These are phyloP conservation scores for Capronia coronata DNA, from an alignment of 2,329 filamentous ascomycete genomes.

Conservation along the genomic window DNA sequence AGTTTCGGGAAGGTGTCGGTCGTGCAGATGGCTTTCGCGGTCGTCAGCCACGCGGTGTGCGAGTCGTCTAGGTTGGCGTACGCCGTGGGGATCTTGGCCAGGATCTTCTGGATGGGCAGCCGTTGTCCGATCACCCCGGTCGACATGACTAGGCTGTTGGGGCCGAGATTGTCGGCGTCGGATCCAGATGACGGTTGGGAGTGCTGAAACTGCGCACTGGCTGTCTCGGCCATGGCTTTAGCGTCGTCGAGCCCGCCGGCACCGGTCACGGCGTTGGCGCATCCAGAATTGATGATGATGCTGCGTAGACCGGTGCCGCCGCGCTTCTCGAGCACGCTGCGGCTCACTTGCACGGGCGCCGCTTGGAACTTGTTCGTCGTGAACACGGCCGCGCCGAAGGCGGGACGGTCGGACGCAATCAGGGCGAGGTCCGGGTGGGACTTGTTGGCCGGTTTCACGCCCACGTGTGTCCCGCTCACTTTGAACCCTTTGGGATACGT, in stretches of 20 bases:
- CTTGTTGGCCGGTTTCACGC: slow-evolving; percentile 89
- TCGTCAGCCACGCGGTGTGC: slow-evolving; percentile 79
- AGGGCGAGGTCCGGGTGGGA: slow-evolving; percentile 86
- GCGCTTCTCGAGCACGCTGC: slow-evolving; percentile 61
- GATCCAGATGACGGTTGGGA: slow-evolving; percentile 27
- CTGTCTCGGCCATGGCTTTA: slow-evolving; percentile 68
- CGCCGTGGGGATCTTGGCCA: slow-evolving; percentile 71
- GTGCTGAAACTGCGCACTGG: slow-evolving; percentile 58
- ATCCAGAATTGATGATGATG: slow-evolving; percentile 90
- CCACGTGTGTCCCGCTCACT: slow-evolving; percentile 80
- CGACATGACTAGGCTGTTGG: slow-evolving; percentile 88
- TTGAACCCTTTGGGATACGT: slow-evolving; percentile 87
- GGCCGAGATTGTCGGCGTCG: slow-evolving; percentile 37
- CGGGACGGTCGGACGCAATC: slow-evolving; percentile 77
- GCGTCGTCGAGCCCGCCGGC: slow-evolving; percentile 86
- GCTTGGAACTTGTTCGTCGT: slow-evolving; percentile 98
- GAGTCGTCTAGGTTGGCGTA: slow-evolving; percentile 63
- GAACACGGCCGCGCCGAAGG: slow-evolving; percentile 84
- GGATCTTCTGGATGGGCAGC: slow-evolving; percentile 85
- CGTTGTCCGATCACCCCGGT: slow-evolving; percentile 96
- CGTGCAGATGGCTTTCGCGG: slow-evolving; percentile 89
- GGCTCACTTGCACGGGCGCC: slow-evolving; percentile 82
- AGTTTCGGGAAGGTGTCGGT: slow-evolving; percentile 98
- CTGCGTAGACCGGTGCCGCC: slow-evolving; percentile 65
- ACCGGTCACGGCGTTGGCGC: slow-evolving; percentile 94